These are phyloP conservation scores for Orbilia brochopaga DNA, from an alignment of 2,329 filamentous ascomycete species.

Conservation along the genomic window DNA sequence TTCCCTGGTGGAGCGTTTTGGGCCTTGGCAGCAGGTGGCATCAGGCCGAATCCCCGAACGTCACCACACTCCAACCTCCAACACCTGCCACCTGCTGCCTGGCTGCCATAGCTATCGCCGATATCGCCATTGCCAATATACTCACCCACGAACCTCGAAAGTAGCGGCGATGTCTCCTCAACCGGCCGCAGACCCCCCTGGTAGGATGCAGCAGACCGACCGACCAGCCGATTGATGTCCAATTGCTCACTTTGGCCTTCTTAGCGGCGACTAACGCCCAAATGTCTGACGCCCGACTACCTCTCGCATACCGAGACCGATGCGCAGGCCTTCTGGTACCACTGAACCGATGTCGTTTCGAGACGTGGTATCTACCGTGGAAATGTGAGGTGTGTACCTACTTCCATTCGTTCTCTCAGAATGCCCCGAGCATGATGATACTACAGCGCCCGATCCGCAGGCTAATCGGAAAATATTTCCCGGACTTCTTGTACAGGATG, in stretches of 20 bases:
- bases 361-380: conserved; percentile 94
- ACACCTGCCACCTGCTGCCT: conserved; percentile 8
- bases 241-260: conserved; percentile 1
- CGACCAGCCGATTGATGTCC: not conserved
- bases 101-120: conserved; percentile 3
- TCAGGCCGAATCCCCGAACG: conserved; percentile 14
- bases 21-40: conserved; percentile 6
- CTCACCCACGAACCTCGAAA: conserved; percentile 6
- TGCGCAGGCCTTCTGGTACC: conserved; percentile 95
- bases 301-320: conserved; percentile 89
- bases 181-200: conserved; percentile 16
- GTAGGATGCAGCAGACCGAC: conserved; percentile 5
- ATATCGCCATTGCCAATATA: conserved; percentile 5
- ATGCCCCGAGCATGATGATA: not conserved
- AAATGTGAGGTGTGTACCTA: conserved; percentile 81
- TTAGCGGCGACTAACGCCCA: conserved; percentile 26
- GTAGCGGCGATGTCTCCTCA: conserved; percentile 29
- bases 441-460: conserved; percentile 40
- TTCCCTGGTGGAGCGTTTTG: not conserved
- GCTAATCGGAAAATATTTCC: conserved; percentile 26
- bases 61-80: conserved; percentile 5
- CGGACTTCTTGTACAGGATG: conserved; percentile 72
- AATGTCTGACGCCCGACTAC: conserved; percentile 47
- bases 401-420: not conserved
- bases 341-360: conserved; percentile 89